Percentiles rank a stretch among this genome's conserved stretches.
Conservation (phyloP, 805 yeast species). For the Spathaspora boniae region DNA sequence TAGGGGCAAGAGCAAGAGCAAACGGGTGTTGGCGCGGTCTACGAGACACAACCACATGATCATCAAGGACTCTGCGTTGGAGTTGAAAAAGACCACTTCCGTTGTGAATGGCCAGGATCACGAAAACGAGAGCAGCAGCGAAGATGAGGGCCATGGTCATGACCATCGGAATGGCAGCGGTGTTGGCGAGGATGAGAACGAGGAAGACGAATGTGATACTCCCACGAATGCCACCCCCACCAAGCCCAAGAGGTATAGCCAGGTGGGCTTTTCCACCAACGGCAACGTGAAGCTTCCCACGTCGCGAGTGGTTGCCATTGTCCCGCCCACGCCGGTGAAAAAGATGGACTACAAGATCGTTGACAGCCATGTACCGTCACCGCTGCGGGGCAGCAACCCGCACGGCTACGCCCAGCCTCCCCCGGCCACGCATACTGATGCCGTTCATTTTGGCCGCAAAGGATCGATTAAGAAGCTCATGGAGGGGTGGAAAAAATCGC, state of each 20-base stretch:
- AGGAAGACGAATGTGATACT: neutral
- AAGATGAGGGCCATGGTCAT: too few relatives aligned
- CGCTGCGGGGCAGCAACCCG: neutral
- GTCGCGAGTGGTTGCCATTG: constrained; percentile 40
- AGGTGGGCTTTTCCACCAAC: constrained; percentile 44
- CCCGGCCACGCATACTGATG: constrained; percentile 6
- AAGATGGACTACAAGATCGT: constrained; percentile 42
- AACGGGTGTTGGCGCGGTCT: constrained; percentile 10
- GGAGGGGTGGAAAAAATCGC: constrained; percentile 40
- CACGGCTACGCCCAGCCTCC: constrained; percentile 5
- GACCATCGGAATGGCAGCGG: too few relatives aligned
- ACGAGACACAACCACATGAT: constrained; percentile 35
- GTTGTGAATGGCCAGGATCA: too few relatives aligned
- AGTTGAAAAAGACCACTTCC: constrained; percentile 27
- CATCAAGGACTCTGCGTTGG: constrained; percentile 37
- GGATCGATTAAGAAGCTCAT: constrained; percentile 35
- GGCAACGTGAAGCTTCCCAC: constrained; percentile 52
- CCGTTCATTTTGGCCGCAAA: constrained; percentile 23
- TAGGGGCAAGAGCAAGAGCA: constrained; percentile 6
- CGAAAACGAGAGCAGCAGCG: too few relatives aligned
- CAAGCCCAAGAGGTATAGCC: neutral
- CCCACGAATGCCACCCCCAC: constrained; percentile 1
- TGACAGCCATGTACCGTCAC: neutral
- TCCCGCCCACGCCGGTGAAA: constrained; percentile 69
- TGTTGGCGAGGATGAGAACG: constrained; percentile 2